Evolutionary conservation across 768 basidiomycete species (phyloP).

Genomic region (Pleurotus pulmonarius): DNA sequence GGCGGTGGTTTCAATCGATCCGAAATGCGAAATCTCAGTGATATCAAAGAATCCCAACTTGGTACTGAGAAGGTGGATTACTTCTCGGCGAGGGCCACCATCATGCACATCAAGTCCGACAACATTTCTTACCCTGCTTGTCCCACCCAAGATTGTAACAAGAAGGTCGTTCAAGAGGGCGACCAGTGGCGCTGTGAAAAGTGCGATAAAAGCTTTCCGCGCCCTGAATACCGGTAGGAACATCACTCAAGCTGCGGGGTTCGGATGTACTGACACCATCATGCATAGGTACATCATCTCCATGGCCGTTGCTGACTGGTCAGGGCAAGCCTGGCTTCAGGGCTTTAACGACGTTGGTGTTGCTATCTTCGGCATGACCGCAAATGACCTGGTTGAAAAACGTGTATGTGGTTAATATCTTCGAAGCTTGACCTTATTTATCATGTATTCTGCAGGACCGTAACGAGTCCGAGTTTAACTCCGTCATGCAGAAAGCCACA

Average conservation of each 20-base stretch:
- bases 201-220: slow-evolving; percentile 67
- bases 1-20: slow-evolving; percentile 58
- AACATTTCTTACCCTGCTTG: slow-evolving; percentile 90
- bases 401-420: slow-evolving; percentile 42
- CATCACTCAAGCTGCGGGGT: background rate
- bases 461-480: slow-evolving; percentile 55
- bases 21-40: slow-evolving; percentile 68
- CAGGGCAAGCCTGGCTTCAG: slow-evolving; percentile 87
- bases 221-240: slow-evolving; percentile 79
- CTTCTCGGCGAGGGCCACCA: slow-evolving; percentile 78
- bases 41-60: slow-evolving; percentile 75
- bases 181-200: slow-evolving; percentile 91
- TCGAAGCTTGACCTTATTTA: background rate
- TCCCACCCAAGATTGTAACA: slow-evolving; percentile 73
- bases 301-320: slow-evolving; percentile 86
- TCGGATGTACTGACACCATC: slow-evolving; percentile 7
- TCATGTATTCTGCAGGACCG: slow-evolving; percentile 39
- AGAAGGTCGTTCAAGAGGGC: slow-evolving; percentile 77
- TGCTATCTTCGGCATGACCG: slow-evolving; percentile 70
- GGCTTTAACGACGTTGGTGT: slow-evolving; percentile 93
- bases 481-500: slow-evolving; percentile 56
- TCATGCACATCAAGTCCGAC: slow-evolving; percentile 84
- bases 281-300: slow-evolving; percentile 68
- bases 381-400: slow-evolving; percentile 73
- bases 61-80: slow-evolving; percentile 78